Evolutionary conservation across 371 early-diverging fungal species (phyloP).

Genomic region (Circinella umbellata): DNA sequence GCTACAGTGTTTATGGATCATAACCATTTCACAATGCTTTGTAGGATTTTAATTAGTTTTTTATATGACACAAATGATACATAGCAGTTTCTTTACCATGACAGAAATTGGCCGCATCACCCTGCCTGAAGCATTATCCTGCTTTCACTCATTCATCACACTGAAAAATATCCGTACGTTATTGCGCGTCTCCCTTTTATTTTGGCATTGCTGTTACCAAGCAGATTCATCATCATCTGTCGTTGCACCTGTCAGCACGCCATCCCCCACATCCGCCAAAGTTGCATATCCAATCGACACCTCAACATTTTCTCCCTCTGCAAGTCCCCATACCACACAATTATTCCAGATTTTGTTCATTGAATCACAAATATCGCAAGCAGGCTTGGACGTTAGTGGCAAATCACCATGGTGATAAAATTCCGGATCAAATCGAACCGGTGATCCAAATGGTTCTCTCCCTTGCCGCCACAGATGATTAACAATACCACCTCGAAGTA

Average conservation of each 20-base stretch:
- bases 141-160: constrained; percentile 29
- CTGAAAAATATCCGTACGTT: constrained; percentile 25
- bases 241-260: constrained; percentile 19
- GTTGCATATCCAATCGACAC: constrained; percentile 30
- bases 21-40: constrained; percentile 17
- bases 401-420: too few relatives aligned
- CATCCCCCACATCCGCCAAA: constrained; percentile 21
- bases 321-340: constrained; percentile 33
- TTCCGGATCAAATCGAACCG: too few relatives aligned
- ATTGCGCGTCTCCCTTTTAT: constrained; percentile 16
- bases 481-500: constrained; percentile 28
- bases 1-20: constrained; percentile 11
- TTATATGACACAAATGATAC: constrained; percentile 40
- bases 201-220: constrained; percentile 23
- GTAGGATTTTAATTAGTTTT: constrained; percentile 24
- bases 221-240: constrained; percentile 18
- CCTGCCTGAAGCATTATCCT: constrained; percentile 28
- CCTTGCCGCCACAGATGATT: too few relatives aligned
- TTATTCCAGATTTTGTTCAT: too few relatives aligned
- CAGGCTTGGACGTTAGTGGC: too few relatives aligned
- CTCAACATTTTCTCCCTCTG: constrained; percentile 31
- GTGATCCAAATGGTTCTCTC: too few relatives aligned
- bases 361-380: too few relatives aligned
- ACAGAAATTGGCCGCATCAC: constrained; percentile 38
- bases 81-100: constrained; percentile 34